Conservation (phyloP, 1,284 basidiomycete species). For the Boletus sp. region DNA sequence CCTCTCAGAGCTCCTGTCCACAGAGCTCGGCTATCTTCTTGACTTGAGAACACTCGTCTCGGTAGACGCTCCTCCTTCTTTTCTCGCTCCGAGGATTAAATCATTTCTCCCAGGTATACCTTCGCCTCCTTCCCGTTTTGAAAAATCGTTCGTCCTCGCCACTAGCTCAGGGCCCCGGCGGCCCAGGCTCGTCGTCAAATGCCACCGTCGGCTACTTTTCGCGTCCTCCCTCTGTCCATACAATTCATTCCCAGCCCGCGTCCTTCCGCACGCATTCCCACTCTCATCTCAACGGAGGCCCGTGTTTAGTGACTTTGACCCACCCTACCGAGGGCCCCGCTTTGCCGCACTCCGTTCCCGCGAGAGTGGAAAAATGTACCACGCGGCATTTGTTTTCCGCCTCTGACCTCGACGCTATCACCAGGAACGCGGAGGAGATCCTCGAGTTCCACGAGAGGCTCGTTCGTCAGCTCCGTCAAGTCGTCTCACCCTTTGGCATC, state of each 20-base stretch:
- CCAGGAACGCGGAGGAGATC: slow-evolving; percentile 74
- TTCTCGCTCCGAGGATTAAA: slow-evolving; percentile 25
- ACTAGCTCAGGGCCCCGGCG: slow-evolving; percentile 14
- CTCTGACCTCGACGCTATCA: slow-evolving; percentile 55
- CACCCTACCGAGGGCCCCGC: slow-evolving; percentile 10
- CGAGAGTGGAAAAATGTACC: slow-evolving; percentile 38
- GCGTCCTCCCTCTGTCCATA: slow-evolving; percentile 33
- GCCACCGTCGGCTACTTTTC: slow-evolving; percentile 40
- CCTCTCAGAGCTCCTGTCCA: slow-evolving; percentile 76
- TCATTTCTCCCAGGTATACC: slow-evolving; percentile 29
- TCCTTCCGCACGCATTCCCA: slow-evolving; percentile 25
- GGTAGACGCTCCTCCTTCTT: slow-evolving; percentile 41
- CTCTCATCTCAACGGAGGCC: slow-evolving; percentile 11
- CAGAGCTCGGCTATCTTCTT: slow-evolving; percentile 77
- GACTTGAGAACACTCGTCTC: slow-evolving; percentile 76
- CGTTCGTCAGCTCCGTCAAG: slow-evolving; percentile 57
- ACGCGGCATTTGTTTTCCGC: slow-evolving; percentile 52
- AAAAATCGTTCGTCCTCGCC: slow-evolving; percentile 41
- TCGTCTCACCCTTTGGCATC: slow-evolving; percentile 54
- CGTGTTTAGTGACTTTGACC: neutral
- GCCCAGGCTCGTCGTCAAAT: slow-evolving; percentile 34
- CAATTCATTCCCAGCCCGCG: slow-evolving; percentile 9
- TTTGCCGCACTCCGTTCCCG: slow-evolving; percentile 4
- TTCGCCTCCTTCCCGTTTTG: slow-evolving; percentile 30
- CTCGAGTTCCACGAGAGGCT: slow-evolving; percentile 73